Conservation (phyloP, 192 early-diverging fungal genomes). For the Entomortierella lignicola region DNA sequence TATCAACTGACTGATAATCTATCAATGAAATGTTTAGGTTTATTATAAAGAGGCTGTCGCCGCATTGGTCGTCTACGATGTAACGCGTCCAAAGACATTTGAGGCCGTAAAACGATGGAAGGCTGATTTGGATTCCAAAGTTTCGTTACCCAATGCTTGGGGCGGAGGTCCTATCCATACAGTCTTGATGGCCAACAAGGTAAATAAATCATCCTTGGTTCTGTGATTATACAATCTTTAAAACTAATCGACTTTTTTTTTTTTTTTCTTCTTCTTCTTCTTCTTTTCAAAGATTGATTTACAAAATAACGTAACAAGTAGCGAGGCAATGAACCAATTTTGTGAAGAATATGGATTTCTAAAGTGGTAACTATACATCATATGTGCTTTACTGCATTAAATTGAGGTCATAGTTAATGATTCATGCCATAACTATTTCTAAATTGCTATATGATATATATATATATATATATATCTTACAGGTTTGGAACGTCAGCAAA, state of each 20-base stretch:
- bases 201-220: conserved; percentile 18
- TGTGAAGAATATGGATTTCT: conserved; percentile 65
- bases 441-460: neutral
- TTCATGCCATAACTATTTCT: too few species aligned
- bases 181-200: conserved; percentile 69
- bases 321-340: conserved; percentile 59
- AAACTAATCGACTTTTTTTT: neutral
- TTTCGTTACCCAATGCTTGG: conserved; percentile 60
- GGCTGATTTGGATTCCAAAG: conserved; percentile 67
- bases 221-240: neutral
- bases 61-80: conserved; percentile 69
- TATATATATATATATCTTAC: neutral
- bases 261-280: conserved; percentile 1
- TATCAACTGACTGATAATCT: too few species aligned
- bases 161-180: conserved; percentile 66
- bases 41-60: conserved; percentile 71
- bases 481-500: conserved; percentile 74
- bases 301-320: conserved; percentile 36
- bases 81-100: conserved; percentile 67
- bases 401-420: too few species aligned
- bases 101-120: conserved; percentile 69
- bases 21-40: conserved; percentile 35
- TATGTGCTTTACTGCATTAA: too few species aligned
- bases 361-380: conserved; percentile 64
- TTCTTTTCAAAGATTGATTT: conserved; percentile 66